Base-by-base conservation (phyloP, 148 eudicot species). In the Rheum nobile region DNA sequence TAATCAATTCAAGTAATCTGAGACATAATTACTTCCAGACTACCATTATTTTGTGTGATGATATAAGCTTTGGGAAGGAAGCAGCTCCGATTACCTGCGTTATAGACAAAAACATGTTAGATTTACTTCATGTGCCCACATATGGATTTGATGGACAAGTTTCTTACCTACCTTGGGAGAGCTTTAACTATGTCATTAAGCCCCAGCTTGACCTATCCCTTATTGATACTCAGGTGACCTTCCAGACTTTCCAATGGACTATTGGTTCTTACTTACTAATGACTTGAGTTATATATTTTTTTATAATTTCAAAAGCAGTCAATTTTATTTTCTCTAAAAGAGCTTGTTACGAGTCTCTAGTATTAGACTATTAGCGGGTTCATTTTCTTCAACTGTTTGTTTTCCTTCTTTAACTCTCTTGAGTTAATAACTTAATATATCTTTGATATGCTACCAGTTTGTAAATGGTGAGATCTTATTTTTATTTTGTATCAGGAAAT, bases 1-100 rank as follows among this genome's bases (percentile, higher is more conserved):
- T 95, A 61, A 80, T 92, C 76, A 88, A 84, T 78, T 85, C 90
- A 13, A 84, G 61, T 41, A 86, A 87, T 83, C 84, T 90, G 31
- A 87, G 84, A 54, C 82, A 83, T 73, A 86, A 83, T 71, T 68
- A 81, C 8, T 70, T 80, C 35, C 88, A 82, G 71, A 89, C 82
- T 31, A 83, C 85, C 59, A 81, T 91, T 76, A 81, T 91, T 71
- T 85, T 94, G 75, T 88, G 96, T 77, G 91, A 91, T 80, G 97
- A 91, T 82, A 84, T 95, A 68, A 95, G 98, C 82, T 91, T 84
- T 71, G 98, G 98, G 44, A 82, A 80, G 82, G 98, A 95, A 79
- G 76, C 88, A 43, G 84, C 88, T 52, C 90, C 94, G 22, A 74
- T 95, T 79, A 80, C 88, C 14, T 95, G 99, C 80, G 91, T 95